Evolutionary conservation across 2,329 filamentous ascomycete genomes (phyloP).

Genomic region (Ceratocystis papillata): DNA sequence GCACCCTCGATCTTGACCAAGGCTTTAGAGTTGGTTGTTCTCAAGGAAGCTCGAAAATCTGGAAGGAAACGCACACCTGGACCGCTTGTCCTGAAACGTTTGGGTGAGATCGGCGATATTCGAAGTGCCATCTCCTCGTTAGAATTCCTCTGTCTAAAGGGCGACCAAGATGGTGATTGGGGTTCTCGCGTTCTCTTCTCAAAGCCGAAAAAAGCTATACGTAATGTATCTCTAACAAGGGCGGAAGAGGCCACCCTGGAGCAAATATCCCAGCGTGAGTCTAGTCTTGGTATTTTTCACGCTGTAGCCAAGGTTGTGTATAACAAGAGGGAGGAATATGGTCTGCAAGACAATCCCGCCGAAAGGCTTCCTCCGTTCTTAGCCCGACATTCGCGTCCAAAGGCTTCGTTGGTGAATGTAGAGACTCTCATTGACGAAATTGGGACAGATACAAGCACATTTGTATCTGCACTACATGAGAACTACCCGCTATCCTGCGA

Average conservation of each 20-base stretch:
- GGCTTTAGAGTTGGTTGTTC: constrained; percentile 68
- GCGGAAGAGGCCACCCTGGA: constrained; percentile 71
- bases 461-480: constrained; percentile 81
- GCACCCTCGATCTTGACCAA: constrained; percentile 77
- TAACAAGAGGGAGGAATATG: constrained; percentile 59
- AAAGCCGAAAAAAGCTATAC: constrained; percentile 53
- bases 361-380: constrained; percentile 52
- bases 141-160: constrained; percentile 81
- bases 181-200: constrained; percentile 60
- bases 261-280: constrained; percentile 74
- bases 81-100: constrained; percentile 61
- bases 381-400: constrained; percentile 46
- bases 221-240: constrained; percentile 54
- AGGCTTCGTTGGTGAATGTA: constrained; percentile 53
- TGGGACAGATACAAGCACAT: constrained; percentile 83
- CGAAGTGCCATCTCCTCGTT: constrained; percentile 84
- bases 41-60: constrained; percentile 74
- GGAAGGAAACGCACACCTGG: constrained; percentile 66
- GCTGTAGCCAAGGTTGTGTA: constrained; percentile 92
- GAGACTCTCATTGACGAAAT: constrained; percentile 83
- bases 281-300: constrained; percentile 87
- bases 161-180: constrained; percentile 55
- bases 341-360: constrained; percentile 25
- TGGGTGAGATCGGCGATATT: constrained; percentile 84
- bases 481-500: constrained; percentile 85